phyloP scores from a whole-genome alignment of 1,284 basidiomycete genomes.

The Tranzscheliella williamsii region DNA sequence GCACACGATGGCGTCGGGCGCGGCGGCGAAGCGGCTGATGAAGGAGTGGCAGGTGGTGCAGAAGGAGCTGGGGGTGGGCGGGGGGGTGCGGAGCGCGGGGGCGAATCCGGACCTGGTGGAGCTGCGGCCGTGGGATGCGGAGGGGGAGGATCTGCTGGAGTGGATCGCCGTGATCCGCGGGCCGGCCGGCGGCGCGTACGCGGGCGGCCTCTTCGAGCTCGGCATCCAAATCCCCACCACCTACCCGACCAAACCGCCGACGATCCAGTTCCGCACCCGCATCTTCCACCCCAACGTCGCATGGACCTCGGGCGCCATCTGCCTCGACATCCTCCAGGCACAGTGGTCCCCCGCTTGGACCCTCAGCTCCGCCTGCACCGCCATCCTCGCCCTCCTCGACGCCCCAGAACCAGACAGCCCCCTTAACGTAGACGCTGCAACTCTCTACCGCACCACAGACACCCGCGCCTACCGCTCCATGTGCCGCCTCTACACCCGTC shows the following conservation, averaged over 20 bases:
- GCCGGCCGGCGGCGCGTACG: conserved; percentile 35
- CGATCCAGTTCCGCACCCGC: conserved; percentile 46
- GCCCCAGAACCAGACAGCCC: conserved; percentile 58
- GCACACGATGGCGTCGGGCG: conserved; percentile 18
- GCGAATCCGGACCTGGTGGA: conserved; percentile 43
- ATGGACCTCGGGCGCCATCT: conserved; percentile 60
- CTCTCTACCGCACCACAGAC: conserved; percentile 38
- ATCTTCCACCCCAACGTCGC: conserved; percentile 58
- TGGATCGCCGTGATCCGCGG: conserved; percentile 48
- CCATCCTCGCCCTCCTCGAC: conserved; percentile 56
- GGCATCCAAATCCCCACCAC: conserved; percentile 37
- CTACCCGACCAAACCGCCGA: conserved; percentile 58
- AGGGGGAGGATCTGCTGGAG: conserved; percentile 48
- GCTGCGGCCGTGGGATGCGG: conserved; percentile 46
- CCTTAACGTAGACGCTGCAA: conserved; percentile 60
- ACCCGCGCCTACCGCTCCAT: conserved; percentile 32
- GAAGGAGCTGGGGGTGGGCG: conserved; percentile 23
- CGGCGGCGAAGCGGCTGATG: conserved; percentile 35
- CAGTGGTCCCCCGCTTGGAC: conserved; percentile 61
- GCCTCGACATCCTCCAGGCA: conserved; percentile 55
- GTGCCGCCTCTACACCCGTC: conserved; percentile 45
- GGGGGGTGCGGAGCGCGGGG: conserved; percentile 4
- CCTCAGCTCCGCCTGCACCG: conserved; percentile 53
- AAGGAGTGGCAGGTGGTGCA: conserved; percentile 39
- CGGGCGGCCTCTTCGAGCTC: conserved; percentile 47